These are phyloP conservation scores for Mortierella sp. DNA, from an alignment of 371 early-diverging fungal species.

Conservation along the genomic window DNA sequence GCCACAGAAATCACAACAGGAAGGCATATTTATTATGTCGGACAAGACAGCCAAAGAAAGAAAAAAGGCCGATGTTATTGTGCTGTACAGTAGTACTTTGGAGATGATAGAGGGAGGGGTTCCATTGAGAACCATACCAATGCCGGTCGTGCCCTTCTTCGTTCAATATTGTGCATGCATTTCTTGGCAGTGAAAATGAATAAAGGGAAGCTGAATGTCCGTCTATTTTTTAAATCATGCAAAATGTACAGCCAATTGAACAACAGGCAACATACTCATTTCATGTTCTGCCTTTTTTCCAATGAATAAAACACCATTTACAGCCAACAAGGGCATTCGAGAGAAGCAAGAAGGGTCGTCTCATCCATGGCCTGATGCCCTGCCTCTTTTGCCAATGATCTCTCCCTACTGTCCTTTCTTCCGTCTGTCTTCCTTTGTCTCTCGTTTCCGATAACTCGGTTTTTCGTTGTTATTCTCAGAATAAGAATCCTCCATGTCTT, in stretches of 20 bases:
- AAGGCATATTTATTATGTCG: not conserved
- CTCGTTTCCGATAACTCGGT: not conserved
- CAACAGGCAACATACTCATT: too few relatives aligned
- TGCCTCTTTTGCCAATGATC: too few relatives aligned
- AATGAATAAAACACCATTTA: too few relatives aligned
- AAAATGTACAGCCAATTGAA: too few relatives aligned
- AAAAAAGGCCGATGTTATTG: not conserved
- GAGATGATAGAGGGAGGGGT: not conserved
- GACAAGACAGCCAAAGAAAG: not conserved
- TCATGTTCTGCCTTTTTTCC: too few relatives aligned
- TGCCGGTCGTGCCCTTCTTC: not conserved
- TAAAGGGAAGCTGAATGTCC: not conserved
- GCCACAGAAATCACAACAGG: not conserved
- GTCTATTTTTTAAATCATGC: not conserved
- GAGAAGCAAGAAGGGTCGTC: too few relatives aligned
- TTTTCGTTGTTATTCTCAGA: not conserved
- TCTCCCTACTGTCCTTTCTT: not conserved
- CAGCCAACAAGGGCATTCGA: too few relatives aligned
- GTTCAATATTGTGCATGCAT: not conserved
- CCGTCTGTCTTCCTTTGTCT: not conserved
- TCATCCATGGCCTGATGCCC: too few relatives aligned
- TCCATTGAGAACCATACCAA: not conserved
- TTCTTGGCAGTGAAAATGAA: not conserved
- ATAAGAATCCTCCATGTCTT: not conserved
- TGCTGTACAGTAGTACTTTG: not conserved